Evolutionary conservation across 2,329 filamentous ascomycete genomes (phyloP).

Genomic region (Cytospora leucostoma): DNA sequence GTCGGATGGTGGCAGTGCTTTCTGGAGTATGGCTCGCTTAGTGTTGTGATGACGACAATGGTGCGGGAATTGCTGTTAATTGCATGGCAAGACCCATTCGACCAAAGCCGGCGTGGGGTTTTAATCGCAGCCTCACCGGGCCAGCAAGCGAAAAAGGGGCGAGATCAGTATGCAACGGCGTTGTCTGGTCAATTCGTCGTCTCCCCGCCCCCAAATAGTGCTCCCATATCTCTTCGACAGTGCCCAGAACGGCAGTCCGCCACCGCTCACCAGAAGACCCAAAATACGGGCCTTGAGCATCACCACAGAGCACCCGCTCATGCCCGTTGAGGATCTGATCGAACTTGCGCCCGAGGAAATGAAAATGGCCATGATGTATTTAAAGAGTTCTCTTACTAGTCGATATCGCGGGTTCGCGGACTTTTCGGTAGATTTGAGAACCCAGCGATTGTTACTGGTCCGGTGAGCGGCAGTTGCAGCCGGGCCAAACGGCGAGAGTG

Average conservation of each 20-base stretch:
- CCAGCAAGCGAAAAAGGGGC: neutral
- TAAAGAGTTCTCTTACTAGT: no score
- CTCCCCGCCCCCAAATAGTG: neutral
- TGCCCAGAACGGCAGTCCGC: neutral
- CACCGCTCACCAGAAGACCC: neutral
- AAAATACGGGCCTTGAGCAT: neutral
- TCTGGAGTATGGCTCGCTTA: no score
- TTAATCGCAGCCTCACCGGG: neutral
- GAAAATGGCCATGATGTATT: no score
- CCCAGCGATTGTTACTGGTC: neutral
- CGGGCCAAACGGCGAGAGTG: conserved; percentile 13
- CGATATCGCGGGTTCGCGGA: neutral
- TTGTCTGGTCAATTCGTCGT: neutral
- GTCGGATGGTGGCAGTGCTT: no score
- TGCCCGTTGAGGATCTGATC: neutral
- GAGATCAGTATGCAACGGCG: no score
- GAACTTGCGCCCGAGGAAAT: neutral
- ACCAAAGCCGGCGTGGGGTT: neutral
- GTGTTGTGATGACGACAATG: no score
- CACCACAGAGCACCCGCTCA: neutral
- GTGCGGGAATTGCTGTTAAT: neutral
- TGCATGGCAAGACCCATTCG: neutral
- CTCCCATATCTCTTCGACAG: neutral
- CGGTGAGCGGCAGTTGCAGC: neutral
- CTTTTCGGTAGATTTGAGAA: neutral